Evolutionary conservation across 345 rosid genomes (phyloP), one percentile per base, ranked within the genome.

Genomic region (Murraya paniculata): DNA sequence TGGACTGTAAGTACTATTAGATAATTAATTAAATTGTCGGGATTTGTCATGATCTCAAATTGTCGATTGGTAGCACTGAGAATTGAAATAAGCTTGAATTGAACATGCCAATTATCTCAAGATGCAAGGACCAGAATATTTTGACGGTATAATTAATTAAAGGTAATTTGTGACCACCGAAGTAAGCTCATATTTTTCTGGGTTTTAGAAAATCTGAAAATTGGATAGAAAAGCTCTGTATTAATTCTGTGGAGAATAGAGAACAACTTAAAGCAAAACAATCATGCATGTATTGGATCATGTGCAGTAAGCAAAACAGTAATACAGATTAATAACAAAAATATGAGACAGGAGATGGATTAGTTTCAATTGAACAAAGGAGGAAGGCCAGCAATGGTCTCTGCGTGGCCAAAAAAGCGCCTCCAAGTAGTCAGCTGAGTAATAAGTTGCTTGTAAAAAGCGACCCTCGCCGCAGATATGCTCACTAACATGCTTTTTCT

Each of bases 401-500:
- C 83, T 76, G 80, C 82, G 7, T 66, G 64, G 74, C 78, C 55
- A 69, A 91, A 85, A 79, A 85, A 45, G 30, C 82, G 69, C 81
- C 81, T 86, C 85, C 86, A 86, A 10, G 74, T 74, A 76, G 71
- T 84, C 38, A 86, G 5, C 70, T 84, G 84, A 68, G 5, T 18
- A 8, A 71, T 27, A 76, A 87, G 33, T 79, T 80, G 80, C 80
- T 62, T 82, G 41, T 65, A 82, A 36, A 78, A 62, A 14, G 79
- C 67, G 25, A 66, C 55, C 50, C 85, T 82, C 21, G 87, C 85
- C 8, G 70, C 78, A 58, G 80, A 81, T 24, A 82, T 55, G 19
- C 80, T 73, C 1, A 74, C 59, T 68, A 84, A 13, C 83, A 77
- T 82, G 56, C 84, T 72, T 81, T 88, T 91, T 89, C 91, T 90